phyloP scores from a whole-genome alignment of 2,329 filamentous ascomycete genomes.

The Fusarium sp. region DNA sequence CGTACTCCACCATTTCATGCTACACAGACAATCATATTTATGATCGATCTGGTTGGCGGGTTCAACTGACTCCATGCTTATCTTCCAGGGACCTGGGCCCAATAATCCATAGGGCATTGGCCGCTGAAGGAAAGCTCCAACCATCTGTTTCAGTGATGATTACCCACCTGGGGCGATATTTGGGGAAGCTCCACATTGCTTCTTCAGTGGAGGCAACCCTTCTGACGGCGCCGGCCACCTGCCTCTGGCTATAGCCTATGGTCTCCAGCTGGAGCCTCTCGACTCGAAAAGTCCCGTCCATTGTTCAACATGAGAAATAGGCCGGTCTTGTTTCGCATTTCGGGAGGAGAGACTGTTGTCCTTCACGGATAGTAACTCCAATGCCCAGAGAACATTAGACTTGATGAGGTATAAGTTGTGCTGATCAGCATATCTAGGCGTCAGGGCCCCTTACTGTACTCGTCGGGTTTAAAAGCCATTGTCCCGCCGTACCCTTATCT shows the following conservation, averaged over 20 bases:
- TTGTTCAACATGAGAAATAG: neutral
- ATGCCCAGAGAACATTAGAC: constrained; percentile 9
- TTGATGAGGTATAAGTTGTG: constrained; percentile 3
- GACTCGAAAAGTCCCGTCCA: neutral
- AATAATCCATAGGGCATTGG: constrained; percentile 13
- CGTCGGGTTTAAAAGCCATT: constrained; percentile 27
- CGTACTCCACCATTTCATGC: constrained; percentile 7
- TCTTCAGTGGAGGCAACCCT: constrained; percentile 42
- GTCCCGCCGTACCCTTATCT: constrained; percentile 27
- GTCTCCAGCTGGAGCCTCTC: constrained; percentile 24
- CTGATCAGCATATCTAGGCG: constrained; percentile 11
- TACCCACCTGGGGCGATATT: constrained; percentile 25
- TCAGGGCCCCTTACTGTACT: constrained; percentile 10
- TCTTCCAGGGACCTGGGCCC: constrained; percentile 12
- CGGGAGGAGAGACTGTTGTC: neutral
- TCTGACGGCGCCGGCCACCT: constrained; percentile 5
- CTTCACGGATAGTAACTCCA: neutral
- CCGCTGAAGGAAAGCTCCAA: constrained; percentile 23
- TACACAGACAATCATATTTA: constrained; percentile 9
- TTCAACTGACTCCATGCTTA: neutral
- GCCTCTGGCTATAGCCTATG: neutral
- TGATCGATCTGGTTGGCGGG: constrained; percentile 36
- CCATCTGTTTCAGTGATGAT: constrained; percentile 16
- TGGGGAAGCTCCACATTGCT: constrained; percentile 40
- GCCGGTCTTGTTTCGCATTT: constrained; percentile 5